Conservation (phyloP, 2,329 filamentous ascomycete genomes). For the Incumbomyces delicatus region DNA sequence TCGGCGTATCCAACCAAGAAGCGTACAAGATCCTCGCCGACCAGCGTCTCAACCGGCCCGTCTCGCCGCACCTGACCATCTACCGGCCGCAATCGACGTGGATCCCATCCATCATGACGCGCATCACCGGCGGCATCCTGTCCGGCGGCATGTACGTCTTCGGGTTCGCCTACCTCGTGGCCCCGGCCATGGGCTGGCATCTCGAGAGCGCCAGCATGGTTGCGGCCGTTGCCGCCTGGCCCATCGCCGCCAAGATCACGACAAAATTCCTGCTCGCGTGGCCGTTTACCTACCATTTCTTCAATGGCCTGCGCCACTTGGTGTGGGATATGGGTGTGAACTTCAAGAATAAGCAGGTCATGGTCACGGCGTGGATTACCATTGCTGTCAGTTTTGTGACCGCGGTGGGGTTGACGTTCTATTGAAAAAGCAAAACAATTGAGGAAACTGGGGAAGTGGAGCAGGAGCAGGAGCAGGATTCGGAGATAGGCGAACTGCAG, state of each 20-base stretch:
- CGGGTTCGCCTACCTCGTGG: conserved; percentile 67
- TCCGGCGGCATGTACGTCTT: conserved; percentile 70
- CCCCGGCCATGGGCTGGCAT: conserved; percentile 65
- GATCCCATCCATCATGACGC: conserved; percentile 66
- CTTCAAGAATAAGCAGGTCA: conserved; percentile 55
- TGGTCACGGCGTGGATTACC: conserved; percentile 24
- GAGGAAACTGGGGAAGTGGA: no score
- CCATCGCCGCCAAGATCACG: conserved; percentile 47
- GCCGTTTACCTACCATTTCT: conserved; percentile 58
- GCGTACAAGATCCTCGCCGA: conserved; percentile 59
- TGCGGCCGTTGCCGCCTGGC: conserved; percentile 54
- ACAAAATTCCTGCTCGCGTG: conserved; percentile 51
- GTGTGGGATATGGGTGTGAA: conserved; percentile 56
- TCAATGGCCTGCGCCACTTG: conserved; percentile 65
- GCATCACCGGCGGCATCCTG: conserved; percentile 68
- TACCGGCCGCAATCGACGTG: conserved; percentile 82
- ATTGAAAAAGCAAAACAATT: neutral
- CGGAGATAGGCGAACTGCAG: no score
- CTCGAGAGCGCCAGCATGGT: conserved; percentile 55
- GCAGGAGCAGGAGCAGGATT: no score
- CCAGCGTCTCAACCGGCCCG: conserved; percentile 72
- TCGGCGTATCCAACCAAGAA: conserved; percentile 47
- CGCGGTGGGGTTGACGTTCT: conserved; percentile 15
- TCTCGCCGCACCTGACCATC: conserved; percentile 76
- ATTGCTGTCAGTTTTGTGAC: conserved; percentile 14